Evolutionary conservation across 2,329 filamentous ascomycete species (phyloP), one percentile per base, ranked within the genome.

Genomic region (Fusarium nurragi): DNA sequence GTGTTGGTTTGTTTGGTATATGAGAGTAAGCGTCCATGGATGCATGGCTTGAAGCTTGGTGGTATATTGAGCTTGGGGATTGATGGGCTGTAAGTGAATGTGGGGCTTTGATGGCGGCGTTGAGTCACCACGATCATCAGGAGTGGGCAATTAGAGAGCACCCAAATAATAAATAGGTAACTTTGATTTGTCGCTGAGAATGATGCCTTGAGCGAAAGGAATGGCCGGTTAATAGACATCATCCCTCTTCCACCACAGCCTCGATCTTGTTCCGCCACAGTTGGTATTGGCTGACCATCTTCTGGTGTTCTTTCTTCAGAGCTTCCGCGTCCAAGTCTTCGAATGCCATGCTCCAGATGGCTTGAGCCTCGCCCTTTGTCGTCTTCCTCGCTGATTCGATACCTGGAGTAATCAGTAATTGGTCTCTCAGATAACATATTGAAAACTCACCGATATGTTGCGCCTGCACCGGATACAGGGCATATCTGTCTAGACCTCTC

Each of bases 341-440:
- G 41, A 62, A 62, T 0, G 50, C 57, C 57, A 62, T 62, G 9
- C 57, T 62, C 59, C 59, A 62, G 1, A 62, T 62, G 1, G 59
- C 44, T 32, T 51, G 59, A 3, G 57, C 57, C 32, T 62, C 59
- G 4, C 30, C 36, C 12, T 62, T 62, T 2, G 36, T 9, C 3
- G 59, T 62, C 10, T 57, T 57, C 9, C 59, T 23, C 0, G 57
- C 59, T 6, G 59, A 62, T 4, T 62, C 50, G 3, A 51, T 43
- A 4, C 57, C 59, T 62, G 14, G 2, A 21, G 12, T 2, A 16
- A 2, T 43, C 3, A 28, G 45, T 18, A 36, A 7, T 10, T 2
- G 0, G 1, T 3, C 0, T 2, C 21, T 21, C 6, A 1, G 5
- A 4, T 2, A 6, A 10, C 7, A 1, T 21, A 2, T 13, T 1